Evolutionary conservation across 23 red algal species (phyloP).

Genomic region (Gracilaria domingensis): DNA sequence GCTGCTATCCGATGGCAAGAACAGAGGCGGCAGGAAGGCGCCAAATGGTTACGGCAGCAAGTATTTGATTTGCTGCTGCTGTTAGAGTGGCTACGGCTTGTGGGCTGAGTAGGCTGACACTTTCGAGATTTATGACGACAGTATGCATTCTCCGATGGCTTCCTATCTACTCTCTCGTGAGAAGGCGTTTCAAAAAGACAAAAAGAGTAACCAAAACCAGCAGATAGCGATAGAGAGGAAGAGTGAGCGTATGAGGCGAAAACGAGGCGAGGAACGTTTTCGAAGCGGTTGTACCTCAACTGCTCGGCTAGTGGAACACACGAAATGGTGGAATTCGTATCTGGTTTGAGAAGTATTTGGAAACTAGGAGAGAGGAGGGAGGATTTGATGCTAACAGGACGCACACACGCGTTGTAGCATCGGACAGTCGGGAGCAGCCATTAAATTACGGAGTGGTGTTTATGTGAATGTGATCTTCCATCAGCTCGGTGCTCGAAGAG

Average conservation of each 20-base stretch:
- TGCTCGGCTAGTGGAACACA: no score
- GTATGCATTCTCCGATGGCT: slow-evolving; percentile 62
- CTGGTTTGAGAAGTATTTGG: no score
- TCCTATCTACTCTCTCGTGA: neutral
- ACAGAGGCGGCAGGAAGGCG: slow-evolving; percentile 38
- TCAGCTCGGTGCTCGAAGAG: no score
- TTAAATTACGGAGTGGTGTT: no score
- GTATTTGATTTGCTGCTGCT: slow-evolving; percentile 80
- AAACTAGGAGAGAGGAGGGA: no score
- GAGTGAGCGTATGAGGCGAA: neutral
- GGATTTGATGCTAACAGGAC: no score
- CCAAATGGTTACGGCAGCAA: slow-evolving; percentile 73
- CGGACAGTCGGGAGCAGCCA: no score
- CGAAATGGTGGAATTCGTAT: no score
- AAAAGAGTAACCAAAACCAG: neutral
- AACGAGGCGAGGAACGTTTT: neutral
- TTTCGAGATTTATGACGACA: slow-evolving; percentile 57
- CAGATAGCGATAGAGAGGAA: neutral
- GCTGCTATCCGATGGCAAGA: slow-evolving; percentile 69
- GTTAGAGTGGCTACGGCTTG: slow-evolving; percentile 69
- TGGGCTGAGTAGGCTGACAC: slow-evolving; percentile 50
- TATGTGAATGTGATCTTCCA: no score
- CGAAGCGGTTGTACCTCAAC: neutral
- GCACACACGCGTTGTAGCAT: no score
- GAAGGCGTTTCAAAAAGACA: neutral